Conservation (phyloP, 2,329 filamentous ascomycete species). For the Colletotrichum endophyticum region DNA sequence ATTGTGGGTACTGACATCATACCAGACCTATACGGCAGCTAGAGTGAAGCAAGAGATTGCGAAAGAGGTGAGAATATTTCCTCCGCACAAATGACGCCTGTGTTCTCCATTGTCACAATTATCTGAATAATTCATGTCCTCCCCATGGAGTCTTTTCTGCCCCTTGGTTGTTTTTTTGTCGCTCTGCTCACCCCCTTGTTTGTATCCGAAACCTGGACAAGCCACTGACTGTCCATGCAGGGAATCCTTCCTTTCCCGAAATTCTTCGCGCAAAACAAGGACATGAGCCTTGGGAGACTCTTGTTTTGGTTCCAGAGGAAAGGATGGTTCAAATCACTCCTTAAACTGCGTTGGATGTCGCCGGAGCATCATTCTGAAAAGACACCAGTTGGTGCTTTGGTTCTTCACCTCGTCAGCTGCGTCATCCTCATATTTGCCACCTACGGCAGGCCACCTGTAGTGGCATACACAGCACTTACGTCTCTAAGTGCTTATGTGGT, state of each 20-base stretch:
- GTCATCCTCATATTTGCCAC: conserved; percentile 39
- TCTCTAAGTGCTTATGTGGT: conserved; percentile 36
- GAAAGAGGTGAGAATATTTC: conserved; percentile 42
- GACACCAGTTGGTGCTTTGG: conserved; percentile 38
- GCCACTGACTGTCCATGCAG: neutral
- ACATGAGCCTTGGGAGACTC: conserved; percentile 37
- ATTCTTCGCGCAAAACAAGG: conserved; percentile 48
- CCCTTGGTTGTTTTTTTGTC: neutral
- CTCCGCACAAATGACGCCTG: neutral
- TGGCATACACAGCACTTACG: conserved; percentile 36
- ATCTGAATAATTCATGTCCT: neutral
- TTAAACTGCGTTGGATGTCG: conserved; percentile 32
- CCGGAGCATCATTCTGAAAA: conserved; percentile 39
- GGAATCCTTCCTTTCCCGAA: conserved; percentile 56
- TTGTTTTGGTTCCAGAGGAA: conserved; percentile 33
- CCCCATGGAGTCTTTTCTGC: neutral
- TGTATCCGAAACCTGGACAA: neutral
- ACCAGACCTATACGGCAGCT: conserved; percentile 55
- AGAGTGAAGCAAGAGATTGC: conserved; percentile 66
- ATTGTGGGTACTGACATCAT: neutral
- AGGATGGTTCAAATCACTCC: conserved; percentile 31
- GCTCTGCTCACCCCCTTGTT: neutral
- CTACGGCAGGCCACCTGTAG: conserved; percentile 25
- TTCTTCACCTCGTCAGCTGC: conserved; percentile 37
- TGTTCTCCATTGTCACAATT: too few species aligned